Evolutionary conservation across 306 rosid genomes (phyloP).

Genomic region (Rosa multiflora): DNA sequence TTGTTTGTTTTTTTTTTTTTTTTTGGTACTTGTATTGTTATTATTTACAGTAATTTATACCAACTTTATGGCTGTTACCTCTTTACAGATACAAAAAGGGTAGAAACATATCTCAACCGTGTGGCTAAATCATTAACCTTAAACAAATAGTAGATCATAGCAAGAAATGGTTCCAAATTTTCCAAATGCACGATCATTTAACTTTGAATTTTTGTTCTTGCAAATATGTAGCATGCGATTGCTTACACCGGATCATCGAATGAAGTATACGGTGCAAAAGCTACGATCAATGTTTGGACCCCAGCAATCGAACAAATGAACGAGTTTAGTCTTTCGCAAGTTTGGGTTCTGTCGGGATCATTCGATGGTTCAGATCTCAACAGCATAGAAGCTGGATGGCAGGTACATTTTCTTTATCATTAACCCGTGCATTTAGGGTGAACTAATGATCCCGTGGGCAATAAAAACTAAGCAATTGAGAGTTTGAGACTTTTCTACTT

Average conservation of each 20-base stretch:
- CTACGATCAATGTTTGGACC: constrained; percentile 92
- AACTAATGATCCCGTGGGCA: background rate
- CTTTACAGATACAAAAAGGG: too few species aligned
- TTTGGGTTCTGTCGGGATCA: constrained; percentile 90
- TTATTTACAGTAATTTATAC: too few species aligned
- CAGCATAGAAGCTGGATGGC: constrained; percentile 99
- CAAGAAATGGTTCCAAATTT: background rate
- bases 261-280: constrained; percentile 83
- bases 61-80: too few species aligned
- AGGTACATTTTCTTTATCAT: constrained; percentile 52
- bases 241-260: constrained; percentile 69
- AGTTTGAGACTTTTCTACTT: too few species aligned
- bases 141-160: too few species aligned
- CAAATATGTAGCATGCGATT: constrained; percentile 64
- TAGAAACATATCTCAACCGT: too few species aligned
- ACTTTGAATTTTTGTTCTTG: background rate
- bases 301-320: constrained; percentile 69
- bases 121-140: too few species aligned
- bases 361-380: constrained; percentile 97
- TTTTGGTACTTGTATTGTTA: too few species aligned
- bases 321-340: constrained; percentile 89
- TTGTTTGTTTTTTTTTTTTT: too few species aligned
- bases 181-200: background rate
- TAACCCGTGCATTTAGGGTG: background rate
- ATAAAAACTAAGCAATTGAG: too few species aligned